Base-by-base conservation (phyloP, 2,329 filamentous ascomycete genomes). In the Penicillium sp. region DNA sequence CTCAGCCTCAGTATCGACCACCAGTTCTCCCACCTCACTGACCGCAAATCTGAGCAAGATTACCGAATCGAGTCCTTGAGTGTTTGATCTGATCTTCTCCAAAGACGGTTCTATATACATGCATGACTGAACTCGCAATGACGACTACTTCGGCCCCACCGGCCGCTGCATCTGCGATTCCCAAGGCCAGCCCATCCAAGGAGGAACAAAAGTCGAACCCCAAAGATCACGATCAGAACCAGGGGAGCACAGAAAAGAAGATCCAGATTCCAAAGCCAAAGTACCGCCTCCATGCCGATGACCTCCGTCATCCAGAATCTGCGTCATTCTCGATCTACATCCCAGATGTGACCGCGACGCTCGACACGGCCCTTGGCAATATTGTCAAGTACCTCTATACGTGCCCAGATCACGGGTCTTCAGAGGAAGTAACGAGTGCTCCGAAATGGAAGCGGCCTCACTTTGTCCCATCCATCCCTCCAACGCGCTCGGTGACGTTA, bases 401-500 rank as follows among this genome's bases (percentile, higher is more conserved):
- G 6, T 38, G 62, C 7, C 62, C 56, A 26, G 24, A 22, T 33
- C 30, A 30, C 12, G 37, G 38, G 7, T 22, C 54, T 10, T 45
- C 15, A 15, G 22, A 51, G 17, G 22, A 51, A 10, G 30, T n/a
- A 8, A 47, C 64, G 45, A 60, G 37, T 61, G 66, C 65, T 59
- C 33, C 42, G 61, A 47, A 63, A 56, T 37, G 26, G 28, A 53
- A 63, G 35, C 42, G 56, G 53, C 62, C 57, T 12, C 42, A 47
- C n/a, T 79, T 77, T 64, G 67, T 50, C 9, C 76, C 76, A 2
- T 71, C 70, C 53, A 79, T 85, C 53, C 85, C 86, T 0, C 82
- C 86, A n/a, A 95, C 92, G 10, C 90, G 92, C 63, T 96, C 92
- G 56, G 88, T 98, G 19, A 97, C 93, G 0, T 80, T 98, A 38